Conservation (phyloP, 202 grass and related monocot species). For the Tripidium arundinaceum region DNA sequence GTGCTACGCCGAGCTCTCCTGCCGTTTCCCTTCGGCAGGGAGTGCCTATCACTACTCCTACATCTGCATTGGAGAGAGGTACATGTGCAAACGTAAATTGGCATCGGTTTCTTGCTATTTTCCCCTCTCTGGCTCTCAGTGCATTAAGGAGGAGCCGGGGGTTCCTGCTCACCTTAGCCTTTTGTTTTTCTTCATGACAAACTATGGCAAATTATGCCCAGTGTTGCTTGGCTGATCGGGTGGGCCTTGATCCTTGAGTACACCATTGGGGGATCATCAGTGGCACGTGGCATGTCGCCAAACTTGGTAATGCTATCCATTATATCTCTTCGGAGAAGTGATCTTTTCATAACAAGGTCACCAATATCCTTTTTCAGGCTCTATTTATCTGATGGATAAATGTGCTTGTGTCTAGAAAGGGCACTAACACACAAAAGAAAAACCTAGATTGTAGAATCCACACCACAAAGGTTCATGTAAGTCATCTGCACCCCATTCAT, state of each 20-base stretch:
- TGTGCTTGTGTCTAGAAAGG: background rate
- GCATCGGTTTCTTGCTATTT: background rate
- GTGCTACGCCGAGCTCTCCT: conserved; percentile 95
- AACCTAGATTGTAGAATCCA: background rate
- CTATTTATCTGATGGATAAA: conserved; percentile 33
- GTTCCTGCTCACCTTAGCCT: background rate
- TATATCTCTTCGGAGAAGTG: conserved; percentile 7
- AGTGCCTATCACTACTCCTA: conserved; percentile 97
- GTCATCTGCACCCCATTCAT: no score
- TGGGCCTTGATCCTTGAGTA: conserved; percentile 93
- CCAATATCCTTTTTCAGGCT: conserved; percentile 35
- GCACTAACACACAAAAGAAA: background rate
- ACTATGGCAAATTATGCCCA: conserved; percentile 41
- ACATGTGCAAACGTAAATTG: conserved; percentile 5
- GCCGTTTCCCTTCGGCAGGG: conserved; percentile 91
- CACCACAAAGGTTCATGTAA: background rate
- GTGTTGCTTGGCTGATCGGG: conserved; percentile 92
- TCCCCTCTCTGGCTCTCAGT: background rate
- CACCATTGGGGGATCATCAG: conserved; percentile 73
- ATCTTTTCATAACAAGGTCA: conserved; percentile 2
- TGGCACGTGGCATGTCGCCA: conserved; percentile 80
- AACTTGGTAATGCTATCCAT: conserved; percentile 64
- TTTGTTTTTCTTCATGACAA: conserved; percentile 20
- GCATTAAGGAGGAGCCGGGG: background rate
- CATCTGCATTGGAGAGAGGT: conserved; percentile 98